Base-by-base conservation (phyloP, 73 alveolate genomes). In the Symbiodinium natans region DNA sequence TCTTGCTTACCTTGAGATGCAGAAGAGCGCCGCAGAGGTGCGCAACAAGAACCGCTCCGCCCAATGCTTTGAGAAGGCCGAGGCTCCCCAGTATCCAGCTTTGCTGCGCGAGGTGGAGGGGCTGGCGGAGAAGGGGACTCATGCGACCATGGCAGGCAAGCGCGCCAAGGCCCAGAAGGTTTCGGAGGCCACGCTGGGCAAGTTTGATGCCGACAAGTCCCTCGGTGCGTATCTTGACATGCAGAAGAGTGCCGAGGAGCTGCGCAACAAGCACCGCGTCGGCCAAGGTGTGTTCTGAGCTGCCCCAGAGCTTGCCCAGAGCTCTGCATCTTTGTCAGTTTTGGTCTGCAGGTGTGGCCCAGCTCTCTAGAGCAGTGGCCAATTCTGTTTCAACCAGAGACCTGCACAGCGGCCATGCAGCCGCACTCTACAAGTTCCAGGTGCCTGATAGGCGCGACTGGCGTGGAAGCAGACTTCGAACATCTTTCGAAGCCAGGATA, bases 21-120 rank as follows among this genome's bases (percentile, higher is more conserved):
- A 86, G 52, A 52, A 54, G 54, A 86, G 93, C 27, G 93, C 93
- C 9, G 93, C 93, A 3, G 93, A 46, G 39, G 93, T 77, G 52
- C 93, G 93, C 34, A 86, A 86, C 83, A 86, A 86, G 82, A 86
- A 86, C 93, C 93, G 93, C 82, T 86, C 93, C 56, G 95, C 95
- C 46, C 84, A 41, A 4, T 88, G 74, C 86, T 88, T 88, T 33
- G 85, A 63, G 17, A n/a, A 63, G 38, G 36, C 80, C 38, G 36
- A 63, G 80, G 80, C 80, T n/a, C 38, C 29, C 36, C 39, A 25
- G 15, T 74, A 36, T 46, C 85, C 85, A 13, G 46, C 85, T 15
- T 17, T 31, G 82, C 93, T 29, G 85, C 94, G 42, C 84, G 54
- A 41, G 29, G 82, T 23, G 31, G 82, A 23, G 54, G 63, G 63